These are phyloP conservation scores for Penicillium taxi DNA, from an alignment of 495 filamentous ascomycete species.

Conservation along the genomic window DNA sequence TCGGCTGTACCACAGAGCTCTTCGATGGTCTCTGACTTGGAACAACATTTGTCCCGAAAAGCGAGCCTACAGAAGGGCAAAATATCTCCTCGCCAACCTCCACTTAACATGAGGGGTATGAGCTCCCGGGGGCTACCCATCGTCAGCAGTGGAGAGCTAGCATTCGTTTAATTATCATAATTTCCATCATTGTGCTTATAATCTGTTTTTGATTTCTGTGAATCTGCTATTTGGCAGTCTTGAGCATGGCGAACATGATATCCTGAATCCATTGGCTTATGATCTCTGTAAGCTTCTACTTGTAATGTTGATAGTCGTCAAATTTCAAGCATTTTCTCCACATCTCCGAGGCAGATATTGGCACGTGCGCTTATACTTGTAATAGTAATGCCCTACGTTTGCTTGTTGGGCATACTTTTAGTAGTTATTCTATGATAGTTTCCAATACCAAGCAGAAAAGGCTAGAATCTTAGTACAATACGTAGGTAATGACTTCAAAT, in stretches of 20 bases:
- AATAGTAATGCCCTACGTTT: too few relatives aligned
- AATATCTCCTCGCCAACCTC: slow-evolving; percentile 11
- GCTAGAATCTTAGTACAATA: too few relatives aligned
- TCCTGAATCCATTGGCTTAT: too few relatives aligned
- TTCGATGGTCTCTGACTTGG: slow-evolving; percentile 21
- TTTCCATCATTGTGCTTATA: not conserved
- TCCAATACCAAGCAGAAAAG: too few relatives aligned
- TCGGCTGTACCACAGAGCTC: slow-evolving; percentile 16
- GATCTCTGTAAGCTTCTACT: too few relatives aligned
- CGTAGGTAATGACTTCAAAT: too few relatives aligned
- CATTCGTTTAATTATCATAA: slow-evolving; percentile 22
- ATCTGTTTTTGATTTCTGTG: slow-evolving; percentile 2
- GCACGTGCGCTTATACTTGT: too few relatives aligned
- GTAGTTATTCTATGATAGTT: too few relatives aligned
- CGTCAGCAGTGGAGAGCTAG: slow-evolving; percentile 26
- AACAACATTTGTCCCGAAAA: slow-evolving; percentile 21
- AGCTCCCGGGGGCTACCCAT: slow-evolving; percentile 18
- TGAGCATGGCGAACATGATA: slow-evolving; percentile 27
- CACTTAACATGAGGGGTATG: slow-evolving; percentile 10
- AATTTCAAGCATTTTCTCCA: too few relatives aligned
- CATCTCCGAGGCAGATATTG: too few relatives aligned
- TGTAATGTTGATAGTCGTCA: too few relatives aligned
- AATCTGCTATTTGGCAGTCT: slow-evolving; percentile 9
- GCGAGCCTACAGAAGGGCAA: slow-evolving; percentile 8
- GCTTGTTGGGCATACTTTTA: too few relatives aligned